A percentile compares a stretch with the other conserved stretches of the same genome.
Conservation (phyloP, 352 stramenopile genomes). For the Phytophthora colocasiae region DNA sequence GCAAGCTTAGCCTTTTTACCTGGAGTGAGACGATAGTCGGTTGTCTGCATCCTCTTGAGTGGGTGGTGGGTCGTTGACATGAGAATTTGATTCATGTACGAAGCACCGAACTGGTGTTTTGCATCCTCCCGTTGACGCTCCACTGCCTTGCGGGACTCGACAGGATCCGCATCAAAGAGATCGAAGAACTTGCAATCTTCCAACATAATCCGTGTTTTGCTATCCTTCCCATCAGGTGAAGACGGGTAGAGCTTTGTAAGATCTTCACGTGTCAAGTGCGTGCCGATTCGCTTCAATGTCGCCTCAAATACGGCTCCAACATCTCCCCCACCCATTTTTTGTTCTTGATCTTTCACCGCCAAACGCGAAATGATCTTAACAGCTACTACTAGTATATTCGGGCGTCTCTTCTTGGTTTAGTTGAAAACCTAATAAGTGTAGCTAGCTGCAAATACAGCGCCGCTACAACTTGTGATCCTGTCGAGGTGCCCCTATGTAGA, state of each 20-base stretch:
- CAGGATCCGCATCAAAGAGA: slow-evolving; percentile 13
- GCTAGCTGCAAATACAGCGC: too few species aligned
- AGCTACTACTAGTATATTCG: too few species aligned
- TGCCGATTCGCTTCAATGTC: slow-evolving; percentile 2
- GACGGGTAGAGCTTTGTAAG: slow-evolving; percentile 10
- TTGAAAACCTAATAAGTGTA: too few species aligned
- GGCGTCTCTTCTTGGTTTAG: too few species aligned
- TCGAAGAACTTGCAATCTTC: slow-evolving; percentile 24
- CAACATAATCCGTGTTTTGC: background rate
- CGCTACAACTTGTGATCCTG: too few species aligned
- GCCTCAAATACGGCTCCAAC: slow-evolving; percentile 15
- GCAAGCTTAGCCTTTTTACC: slow-evolving; percentile 25
- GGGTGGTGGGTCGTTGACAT: slow-evolving; percentile 12
- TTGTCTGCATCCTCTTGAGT: slow-evolving; percentile 19
- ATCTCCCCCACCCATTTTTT: slow-evolving; percentile 15
- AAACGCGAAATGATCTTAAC: background rate
- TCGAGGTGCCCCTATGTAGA: too few species aligned
- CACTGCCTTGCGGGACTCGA: background rate
- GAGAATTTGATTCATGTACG: slow-evolving; percentile 11
- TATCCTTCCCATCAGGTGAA: background rate
- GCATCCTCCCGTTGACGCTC: slow-evolving; percentile 8
- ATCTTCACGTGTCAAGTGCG: slow-evolving; percentile 5
- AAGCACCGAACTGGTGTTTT: background rate
- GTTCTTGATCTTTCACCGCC: background rate
- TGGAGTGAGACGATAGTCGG: slow-evolving; percentile 35